Evolutionary conservation across 2,329 filamentous ascomycete genomes (phyloP), one percentile per base, ranked within the genome.

Genomic region (Dothistroma septosporum): DNA sequence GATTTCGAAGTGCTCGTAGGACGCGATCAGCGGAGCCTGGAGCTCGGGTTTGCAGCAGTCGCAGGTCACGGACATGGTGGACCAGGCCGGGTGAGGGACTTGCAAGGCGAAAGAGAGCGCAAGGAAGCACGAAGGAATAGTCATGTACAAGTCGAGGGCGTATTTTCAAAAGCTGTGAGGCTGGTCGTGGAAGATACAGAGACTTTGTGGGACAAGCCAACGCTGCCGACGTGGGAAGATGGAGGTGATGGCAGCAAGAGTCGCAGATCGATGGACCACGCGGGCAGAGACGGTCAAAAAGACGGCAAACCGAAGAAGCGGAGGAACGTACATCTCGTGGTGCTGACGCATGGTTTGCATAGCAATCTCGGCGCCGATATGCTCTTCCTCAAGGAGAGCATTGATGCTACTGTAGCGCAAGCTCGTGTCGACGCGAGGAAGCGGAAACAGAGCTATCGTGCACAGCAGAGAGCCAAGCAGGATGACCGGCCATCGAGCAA

Each of bases 301-400:
- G 62, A 66, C 35, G 59, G 57, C 19, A 65, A 66, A 55, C 75
- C 68, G 59, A 81, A 77, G 64, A 89, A 87, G 73, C 83, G 83
- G 66, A 91, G 91, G 76, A 93, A 88, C 66, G 82, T 99, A 1
- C 94, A 99, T 73, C 79, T 99, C 47, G 94, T 99, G 24, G 82
- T 99, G 35, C 77, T 99, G 54, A 97, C 94, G 0, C 94, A 99
- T 77, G 94, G 94, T 0, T 76, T 99, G 64, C 94, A 99, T 75
- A 96, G 93, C 76, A 99, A 99, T 74, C 82, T 97, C 12, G 91
- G 94, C 5, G 90, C 92, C 22, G 94, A 99, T 74, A 96, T 99
- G 94, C 80, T 99, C 21, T 99, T 90, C 73, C 78, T 99, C 74
- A 99, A 99, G 73, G 94, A 99, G 76, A 96, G 91, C 75, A 97